These are phyloP conservation scores for Exophiala spinifera DNA, from an alignment of 2,329 filamentous ascomycete genomes.

Conservation along the genomic window DNA sequence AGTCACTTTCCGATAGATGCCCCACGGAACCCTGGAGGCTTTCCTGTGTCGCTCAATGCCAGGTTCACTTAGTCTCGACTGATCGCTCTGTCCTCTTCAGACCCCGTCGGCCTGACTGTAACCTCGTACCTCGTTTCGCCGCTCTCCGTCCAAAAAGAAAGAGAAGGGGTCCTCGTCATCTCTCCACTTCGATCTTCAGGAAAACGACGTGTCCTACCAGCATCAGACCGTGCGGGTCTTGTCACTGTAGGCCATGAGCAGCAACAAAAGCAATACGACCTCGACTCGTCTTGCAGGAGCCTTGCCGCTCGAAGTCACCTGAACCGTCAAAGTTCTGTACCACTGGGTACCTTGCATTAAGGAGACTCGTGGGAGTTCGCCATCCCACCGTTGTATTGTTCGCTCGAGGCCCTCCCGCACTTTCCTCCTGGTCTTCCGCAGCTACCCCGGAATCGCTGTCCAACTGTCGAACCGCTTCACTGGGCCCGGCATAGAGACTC, in stretches of 20 bases:
- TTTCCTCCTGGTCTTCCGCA: conserved; percentile 4
- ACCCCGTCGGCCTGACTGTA: neutral
- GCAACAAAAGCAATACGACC: conserved; percentile 26
- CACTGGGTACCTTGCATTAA: conserved; percentile 25
- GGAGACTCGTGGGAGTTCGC: conserved; percentile 4
- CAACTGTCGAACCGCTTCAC: neutral
- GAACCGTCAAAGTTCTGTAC: conserved; percentile 15
- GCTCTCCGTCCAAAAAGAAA: conserved; percentile 1
- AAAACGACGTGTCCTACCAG: neutral
- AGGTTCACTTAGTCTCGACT: conserved; percentile 17
- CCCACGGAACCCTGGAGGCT: neutral
- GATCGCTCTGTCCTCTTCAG: conserved; percentile 4
- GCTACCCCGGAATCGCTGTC: neutral
- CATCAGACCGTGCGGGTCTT: conserved; percentile 6
- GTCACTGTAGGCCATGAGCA: conserved; percentile 24
- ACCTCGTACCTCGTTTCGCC: conserved; percentile 11
- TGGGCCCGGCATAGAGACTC: no score
- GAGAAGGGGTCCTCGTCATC: neutral
- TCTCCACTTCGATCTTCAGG: neutral
- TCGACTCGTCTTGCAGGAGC: conserved; percentile 13
- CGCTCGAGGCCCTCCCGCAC: conserved; percentile 8
- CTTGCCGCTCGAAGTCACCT: conserved; percentile 23
- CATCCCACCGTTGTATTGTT: conserved; percentile 10
- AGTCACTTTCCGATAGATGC: conserved; percentile 5
- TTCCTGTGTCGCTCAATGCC: conserved; percentile 5